Percentiles rank a stretch among this genome's conserved stretches.
Conservation (phyloP, 2,329 filamentous ascomycete genomes). For the Pyricularia sp. region DNA sequence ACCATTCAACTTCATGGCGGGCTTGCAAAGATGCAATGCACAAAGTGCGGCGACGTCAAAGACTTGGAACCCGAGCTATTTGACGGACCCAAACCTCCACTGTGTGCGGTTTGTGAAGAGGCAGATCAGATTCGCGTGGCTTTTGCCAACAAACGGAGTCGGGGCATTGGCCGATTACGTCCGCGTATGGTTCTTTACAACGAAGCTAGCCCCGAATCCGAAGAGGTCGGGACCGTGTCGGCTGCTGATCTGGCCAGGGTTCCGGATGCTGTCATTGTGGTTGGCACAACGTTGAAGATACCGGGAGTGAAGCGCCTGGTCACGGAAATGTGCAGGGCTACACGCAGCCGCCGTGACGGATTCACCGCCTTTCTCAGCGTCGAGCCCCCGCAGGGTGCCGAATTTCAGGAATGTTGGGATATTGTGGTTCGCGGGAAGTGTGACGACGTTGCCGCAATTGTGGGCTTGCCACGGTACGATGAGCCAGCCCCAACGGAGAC, state of each 20-base stretch:
- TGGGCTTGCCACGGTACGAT: conserved; percentile 48
- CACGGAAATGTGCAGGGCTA: conserved; percentile 77
- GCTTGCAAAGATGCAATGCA: conserved; percentile 91
- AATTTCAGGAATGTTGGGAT: conserved; percentile 90
- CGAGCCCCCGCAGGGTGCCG: conserved; percentile 69
- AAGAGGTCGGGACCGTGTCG: conserved; percentile 87
- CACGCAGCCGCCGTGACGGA: conserved; percentile 70
- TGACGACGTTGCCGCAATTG: conserved; percentile 71
- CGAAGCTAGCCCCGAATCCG: conserved; percentile 90
- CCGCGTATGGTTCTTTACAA: conserved; percentile 96
- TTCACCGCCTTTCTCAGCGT: conserved; percentile 92
- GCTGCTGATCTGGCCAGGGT: conserved; percentile 71
- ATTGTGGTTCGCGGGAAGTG: conserved; percentile 76
- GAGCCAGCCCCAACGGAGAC: conserved; percentile 28
- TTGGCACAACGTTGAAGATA: conserved; percentile 90
- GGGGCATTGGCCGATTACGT: conserved; percentile 79
- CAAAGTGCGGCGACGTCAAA: conserved; percentile 70
- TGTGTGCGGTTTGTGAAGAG: conserved; percentile 61
- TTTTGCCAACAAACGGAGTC: conserved; percentile 73
- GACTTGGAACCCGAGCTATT: conserved; percentile 72
- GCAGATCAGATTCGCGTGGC: conserved; percentile 64
- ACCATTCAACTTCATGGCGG: conserved; percentile 92
- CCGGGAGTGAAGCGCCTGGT: conserved; percentile 83
- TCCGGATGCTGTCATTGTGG: conserved; percentile 86
- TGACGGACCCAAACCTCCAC: conserved; percentile 68